Percentiles rank a stretch among this genome's conserved stretches.
These are phyloP conservation scores for Ganoderma boninense DNA, from an alignment of 1,284 basidiomycete genomes.

Conservation along the genomic window DNA sequence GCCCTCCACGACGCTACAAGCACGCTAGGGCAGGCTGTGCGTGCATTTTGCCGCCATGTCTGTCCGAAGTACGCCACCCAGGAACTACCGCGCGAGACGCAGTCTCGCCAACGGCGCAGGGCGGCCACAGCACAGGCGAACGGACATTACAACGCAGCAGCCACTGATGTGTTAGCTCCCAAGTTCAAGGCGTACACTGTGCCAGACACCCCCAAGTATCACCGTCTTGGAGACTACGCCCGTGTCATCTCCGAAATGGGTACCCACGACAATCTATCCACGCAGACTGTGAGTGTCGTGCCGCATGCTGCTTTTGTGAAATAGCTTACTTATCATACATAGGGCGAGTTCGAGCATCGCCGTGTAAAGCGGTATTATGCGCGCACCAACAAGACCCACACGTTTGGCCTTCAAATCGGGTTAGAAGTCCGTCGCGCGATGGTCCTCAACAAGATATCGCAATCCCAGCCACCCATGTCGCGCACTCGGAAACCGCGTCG, in stretches of 20 bases:
- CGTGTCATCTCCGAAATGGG: constrained; percentile 40
- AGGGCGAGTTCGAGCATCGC: constrained; percentile 1
- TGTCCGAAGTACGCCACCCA: constrained; percentile 32
- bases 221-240: constrained; percentile 41
- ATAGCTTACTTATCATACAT: neutral
- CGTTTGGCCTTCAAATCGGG: neutral
- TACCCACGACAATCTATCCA: constrained; percentile 42
- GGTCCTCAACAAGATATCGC: neutral
- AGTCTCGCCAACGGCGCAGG: constrained; percentile 15
- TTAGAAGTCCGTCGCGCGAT: neutral
- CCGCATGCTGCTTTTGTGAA: neutral
- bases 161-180: neutral
- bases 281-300: constrained; percentile 5
- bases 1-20: constrained; percentile 29
- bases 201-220: constrained; percentile 43
- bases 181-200: constrained; percentile 33
- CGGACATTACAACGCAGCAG: neutral
- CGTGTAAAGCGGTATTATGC: neutral
- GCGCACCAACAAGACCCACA: neutral
- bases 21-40: constrained; percentile 31
- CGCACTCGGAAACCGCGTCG: neutral
- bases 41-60: constrained; percentile 31
- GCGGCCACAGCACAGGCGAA: neutral
- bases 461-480: neutral
- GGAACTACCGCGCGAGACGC: constrained; percentile 40